These are phyloP conservation scores for Pythium monospermum DNA, from an alignment of 352 stramenopile genomes.

Conservation along the genomic window DNA sequence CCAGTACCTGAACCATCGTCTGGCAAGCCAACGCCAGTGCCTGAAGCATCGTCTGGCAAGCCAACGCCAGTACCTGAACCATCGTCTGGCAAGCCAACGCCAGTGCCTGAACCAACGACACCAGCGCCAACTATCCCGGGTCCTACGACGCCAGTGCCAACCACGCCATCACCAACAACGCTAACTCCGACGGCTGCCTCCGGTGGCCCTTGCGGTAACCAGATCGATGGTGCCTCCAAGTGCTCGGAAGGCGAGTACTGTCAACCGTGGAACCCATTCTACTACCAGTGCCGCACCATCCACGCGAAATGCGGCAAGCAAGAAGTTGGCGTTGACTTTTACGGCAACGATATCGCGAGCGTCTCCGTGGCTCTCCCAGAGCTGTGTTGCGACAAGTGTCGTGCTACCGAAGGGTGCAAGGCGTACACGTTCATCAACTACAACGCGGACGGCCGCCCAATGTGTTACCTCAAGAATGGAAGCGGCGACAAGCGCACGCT, in stretches of 20 bases:
- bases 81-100: no score
- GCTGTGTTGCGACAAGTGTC: constrained; percentile 38
- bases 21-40: no score
- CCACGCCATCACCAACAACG: no score
- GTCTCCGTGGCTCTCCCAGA: constrained; percentile 29
- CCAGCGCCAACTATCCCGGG: no score
- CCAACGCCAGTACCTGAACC: no score
- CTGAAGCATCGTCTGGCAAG: no score
- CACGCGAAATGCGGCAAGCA: constrained; percentile 29
- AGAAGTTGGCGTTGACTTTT: constrained; percentile 43
- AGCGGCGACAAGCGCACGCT: constrained; percentile 9
- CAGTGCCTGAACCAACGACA: no score
- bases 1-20: no score
- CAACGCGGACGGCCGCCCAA: constrained; percentile 30
- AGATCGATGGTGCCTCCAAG: no score
- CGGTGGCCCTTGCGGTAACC: no score
- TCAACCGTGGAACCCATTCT: constrained; percentile 47
- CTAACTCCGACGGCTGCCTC: no score
- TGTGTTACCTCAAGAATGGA: constrained; percentile 42
- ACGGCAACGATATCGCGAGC: constrained; percentile 38
- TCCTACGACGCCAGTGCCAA: no score
- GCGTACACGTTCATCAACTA: constrained; percentile 60
- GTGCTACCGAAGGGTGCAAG: constrained; percentile 30
- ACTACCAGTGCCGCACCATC: constrained; percentile 47
- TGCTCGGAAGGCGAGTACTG: constrained; percentile 41